These are phyloP conservation scores for Berkeleyomyces basicola DNA, from an alignment of 2,329 filamentous ascomycete species.

Conservation along the genomic window DNA sequence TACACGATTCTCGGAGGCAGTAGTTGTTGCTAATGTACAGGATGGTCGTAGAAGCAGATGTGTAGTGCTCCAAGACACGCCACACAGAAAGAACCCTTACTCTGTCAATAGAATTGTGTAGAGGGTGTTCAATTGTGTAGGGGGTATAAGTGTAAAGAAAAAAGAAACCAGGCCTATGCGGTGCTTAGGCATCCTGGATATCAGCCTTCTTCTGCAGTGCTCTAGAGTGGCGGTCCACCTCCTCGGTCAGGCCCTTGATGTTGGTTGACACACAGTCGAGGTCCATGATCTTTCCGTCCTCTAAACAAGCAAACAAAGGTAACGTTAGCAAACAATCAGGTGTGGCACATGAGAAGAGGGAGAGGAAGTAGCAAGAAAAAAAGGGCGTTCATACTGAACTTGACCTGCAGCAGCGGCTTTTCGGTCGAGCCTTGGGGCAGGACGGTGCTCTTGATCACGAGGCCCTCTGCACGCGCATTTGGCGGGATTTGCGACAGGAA, in stretches of 20 bases:
- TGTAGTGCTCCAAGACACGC: too few species aligned
- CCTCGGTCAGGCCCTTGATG: slow-evolving; percentile 73
- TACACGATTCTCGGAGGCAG: neutral
- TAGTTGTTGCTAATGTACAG: slow-evolving; percentile 4
- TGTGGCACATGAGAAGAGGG: neutral
- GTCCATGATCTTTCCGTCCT: slow-evolving; percentile 83
- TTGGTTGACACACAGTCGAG: slow-evolving; percentile 66
- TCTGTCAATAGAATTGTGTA: too few species aligned
- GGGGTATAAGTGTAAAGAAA: neutral
- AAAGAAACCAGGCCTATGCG: neutral
- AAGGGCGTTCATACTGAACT: slow-evolving; percentile 53
- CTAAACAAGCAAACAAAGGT: slow-evolving; percentile 27
- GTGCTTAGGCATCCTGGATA: slow-evolving; percentile 33
- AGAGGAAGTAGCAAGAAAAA: slow-evolving; percentile 2
- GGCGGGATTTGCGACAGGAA: slow-evolving; percentile 77
- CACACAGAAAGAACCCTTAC: too few species aligned
- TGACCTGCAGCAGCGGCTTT: slow-evolving; percentile 53
- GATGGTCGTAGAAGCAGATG: neutral
- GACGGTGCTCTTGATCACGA: slow-evolving; percentile 63
- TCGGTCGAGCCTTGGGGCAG: slow-evolving; percentile 54
- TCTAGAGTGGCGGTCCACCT: slow-evolving; percentile 80
- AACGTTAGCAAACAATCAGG: neutral
- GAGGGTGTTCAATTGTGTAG: neutral
- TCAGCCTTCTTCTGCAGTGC: slow-evolving; percentile 69
- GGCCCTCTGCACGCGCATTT: slow-evolving; percentile 52